Base-by-base conservation (phyloP, 179 eudicot genomes). In the Amaranthus tricolor region DNA sequence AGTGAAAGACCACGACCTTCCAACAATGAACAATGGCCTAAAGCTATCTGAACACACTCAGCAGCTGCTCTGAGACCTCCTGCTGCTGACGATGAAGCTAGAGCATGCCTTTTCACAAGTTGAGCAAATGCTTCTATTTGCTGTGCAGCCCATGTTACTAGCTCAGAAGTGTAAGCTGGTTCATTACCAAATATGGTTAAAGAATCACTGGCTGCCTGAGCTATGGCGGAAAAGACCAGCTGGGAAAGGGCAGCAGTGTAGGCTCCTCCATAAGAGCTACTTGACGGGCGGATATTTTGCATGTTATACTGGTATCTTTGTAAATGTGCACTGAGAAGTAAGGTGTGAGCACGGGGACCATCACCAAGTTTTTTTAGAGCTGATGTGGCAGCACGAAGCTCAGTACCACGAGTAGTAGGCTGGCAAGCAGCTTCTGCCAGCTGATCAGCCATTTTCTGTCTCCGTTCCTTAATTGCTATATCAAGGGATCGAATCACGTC, bases 231-330 rank as follows among this genome's bases (percentile, higher is more conserved):
- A 77, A 96, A 93, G 44, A 93, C 95, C 66, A 89, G 85, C 86
- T 93, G 98, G 17, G 98, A 89, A 49, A 96, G 93, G 14, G 99
- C 99, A 57, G 99, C 97, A 20, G 97, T 96, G 77, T 96, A 93
- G 78, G 99, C 99, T 84, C 98, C 99, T 78, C 99, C 98, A 83
- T 96, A 93, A 51, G 99, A 96, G 80, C 97, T 93, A 84, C 91
- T 91, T 74, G 99, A 91, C 67, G 99, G 99, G 68, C 98, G 96
- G 77, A 93, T 93, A 72, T 86, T 85, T 81, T 88, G 97, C 98
- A 93, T 86, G 83, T 88, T 93, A 85, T 85, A 87, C 76, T 89
- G 95, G 81, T 85, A 91, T 68, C 96, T 85, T 74, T 89, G 99
- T 67, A 88, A 85, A 88, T 96, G 99, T 68, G 99, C 98, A 82